These are phyloP conservation scores for Tetrapyrgos nigripes DNA, from an alignment of 1,284 basidiomycete species.

Conservation along the genomic window DNA sequence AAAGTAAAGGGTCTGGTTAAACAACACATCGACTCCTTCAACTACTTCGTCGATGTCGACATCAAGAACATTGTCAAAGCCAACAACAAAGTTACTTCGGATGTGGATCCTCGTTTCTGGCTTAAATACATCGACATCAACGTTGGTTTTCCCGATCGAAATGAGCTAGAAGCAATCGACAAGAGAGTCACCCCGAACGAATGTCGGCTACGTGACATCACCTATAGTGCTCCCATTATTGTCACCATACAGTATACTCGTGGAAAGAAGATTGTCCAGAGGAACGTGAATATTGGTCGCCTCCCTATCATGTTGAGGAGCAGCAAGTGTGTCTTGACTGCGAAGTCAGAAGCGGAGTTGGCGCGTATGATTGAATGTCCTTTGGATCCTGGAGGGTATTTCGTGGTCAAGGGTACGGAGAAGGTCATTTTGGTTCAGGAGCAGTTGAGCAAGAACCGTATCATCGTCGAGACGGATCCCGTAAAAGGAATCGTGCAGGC, in stretches of 20 bases:
- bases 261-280: constrained; percentile 88
- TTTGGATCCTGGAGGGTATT: constrained; percentile 98
- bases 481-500: constrained; percentile 95
- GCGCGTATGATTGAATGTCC: constrained; percentile 97
- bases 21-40: constrained; percentile 99
- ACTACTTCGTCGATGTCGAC: constrained; percentile 98
- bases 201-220: constrained; percentile 95
- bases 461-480: constrained; percentile 95
- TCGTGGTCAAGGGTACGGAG: constrained; percentile 99
- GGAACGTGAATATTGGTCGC: constrained; percentile 90
- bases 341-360: constrained; percentile 80
- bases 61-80: constrained; percentile 97
- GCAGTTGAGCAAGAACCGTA: constrained; percentile 98
- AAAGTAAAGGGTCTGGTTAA: constrained; percentile 99
- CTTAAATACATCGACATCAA: constrained; percentile 97
- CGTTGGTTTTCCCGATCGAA: constrained; percentile 90
- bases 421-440: constrained; percentile 99
- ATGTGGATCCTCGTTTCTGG: constrained; percentile 97
- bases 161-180: constrained; percentile 84
- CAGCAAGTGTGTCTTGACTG: constrained; percentile 91
- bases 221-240: constrained; percentile 93
- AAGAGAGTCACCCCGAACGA: constrained; percentile 95
- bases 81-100: constrained; percentile 93
- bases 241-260: constrained; percentile 97
- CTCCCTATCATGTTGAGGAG: constrained; percentile 98